Evolutionary conservation across 352 stramenopile genomes (phyloP), one percentile per base, ranked within the genome.

Genomic region (Phytophthora hybrid): DNA sequence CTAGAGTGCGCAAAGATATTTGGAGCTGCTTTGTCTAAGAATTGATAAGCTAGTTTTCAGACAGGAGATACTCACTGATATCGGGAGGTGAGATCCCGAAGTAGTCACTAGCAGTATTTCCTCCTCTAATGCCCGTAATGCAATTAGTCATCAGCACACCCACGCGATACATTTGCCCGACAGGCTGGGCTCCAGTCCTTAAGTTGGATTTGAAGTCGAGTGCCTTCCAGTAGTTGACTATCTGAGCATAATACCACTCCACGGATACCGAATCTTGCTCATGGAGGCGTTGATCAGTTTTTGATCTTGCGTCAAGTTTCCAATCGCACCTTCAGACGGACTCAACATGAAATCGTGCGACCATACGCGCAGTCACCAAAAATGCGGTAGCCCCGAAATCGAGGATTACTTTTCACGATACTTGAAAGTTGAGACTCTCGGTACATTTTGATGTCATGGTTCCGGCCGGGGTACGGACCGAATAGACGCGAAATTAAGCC

Each of bases 131-230:
- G 23, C 44, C 37, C 2, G 59, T 57, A 23, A 65, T 46, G 19
- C 46, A 65, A 18, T 57, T 57, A 16, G 23, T 56, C 13, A 57
- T 32, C 29, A 65, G 16, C 6, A 65, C 59, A n/a, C 59, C 59
- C 5, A 65, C 59, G 14, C 29, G 59, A 47, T 65, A 65, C 44
- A 65, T 65, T 44, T 47, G 21, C 14, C 59, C 44, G 19, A 65
- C 46, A 65, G 59, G 39, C 31, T 65, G 44, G 3, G 26, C 3
- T 29, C 59, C 59, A 18, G n/a, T 14, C 18, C 59, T 4, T 16
- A 61, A 26, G 47, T 26, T 56, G 47, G 59, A 55, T 19, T 65
- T 65, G 1, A 65, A 19, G 19, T 65, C 44, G 5, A 65, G 18
- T 5, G 59, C 18, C n/a, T 21, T 57, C 60, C 49, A 67, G n/a